These are phyloP conservation scores for Phytophthora pseudosyringae DNA, from an alignment of 352 stramenopile species.

Conservation along the genomic window DNA sequence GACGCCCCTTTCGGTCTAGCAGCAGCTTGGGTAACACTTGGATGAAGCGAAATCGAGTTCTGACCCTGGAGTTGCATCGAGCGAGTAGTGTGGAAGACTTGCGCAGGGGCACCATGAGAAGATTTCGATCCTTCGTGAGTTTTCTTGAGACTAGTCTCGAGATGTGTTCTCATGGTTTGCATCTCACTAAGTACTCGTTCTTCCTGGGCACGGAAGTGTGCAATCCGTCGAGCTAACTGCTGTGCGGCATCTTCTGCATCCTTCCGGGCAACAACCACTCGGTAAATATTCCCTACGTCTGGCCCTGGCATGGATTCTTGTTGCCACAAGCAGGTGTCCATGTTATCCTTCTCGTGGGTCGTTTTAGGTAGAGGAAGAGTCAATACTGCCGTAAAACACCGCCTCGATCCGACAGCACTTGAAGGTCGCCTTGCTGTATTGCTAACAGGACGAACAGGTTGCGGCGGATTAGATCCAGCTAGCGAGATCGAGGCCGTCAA, in stretches of 20 bases:
- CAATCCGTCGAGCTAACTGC: constrained; percentile 55
- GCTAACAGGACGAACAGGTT: constrained; percentile 14
- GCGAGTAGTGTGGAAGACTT: not conserved
- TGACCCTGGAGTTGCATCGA: constrained; percentile 8
- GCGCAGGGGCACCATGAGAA: not conserved
- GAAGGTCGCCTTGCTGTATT: constrained; percentile 21
- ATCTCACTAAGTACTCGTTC: constrained; percentile 62
- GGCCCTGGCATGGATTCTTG: constrained; percentile 5
- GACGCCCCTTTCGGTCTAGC: not conserved
- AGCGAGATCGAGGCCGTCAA: constrained; percentile 6
- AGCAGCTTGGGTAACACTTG: not conserved
- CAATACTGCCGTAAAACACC: constrained; percentile 6
- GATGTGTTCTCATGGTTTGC: constrained; percentile 48
- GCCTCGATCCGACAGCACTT: constrained; percentile 26
- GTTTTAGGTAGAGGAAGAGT: constrained; percentile 1
- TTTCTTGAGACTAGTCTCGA: constrained; percentile 34
- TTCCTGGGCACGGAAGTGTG: constrained; percentile 61
- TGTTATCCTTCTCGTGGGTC: not conserved
- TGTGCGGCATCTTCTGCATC: constrained; percentile 54
- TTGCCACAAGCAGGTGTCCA: not conserved
- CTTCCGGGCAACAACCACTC: constrained; percentile 55
- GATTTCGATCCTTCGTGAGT: not conserved
- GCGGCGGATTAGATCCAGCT: constrained; percentile 9
- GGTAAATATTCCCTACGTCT: constrained; percentile 44
- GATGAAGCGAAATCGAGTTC: not conserved